phyloP scores from a whole-genome alignment of 1,284 basidiomycete genomes.

The Pseudozyma hubeiensis region DNA sequence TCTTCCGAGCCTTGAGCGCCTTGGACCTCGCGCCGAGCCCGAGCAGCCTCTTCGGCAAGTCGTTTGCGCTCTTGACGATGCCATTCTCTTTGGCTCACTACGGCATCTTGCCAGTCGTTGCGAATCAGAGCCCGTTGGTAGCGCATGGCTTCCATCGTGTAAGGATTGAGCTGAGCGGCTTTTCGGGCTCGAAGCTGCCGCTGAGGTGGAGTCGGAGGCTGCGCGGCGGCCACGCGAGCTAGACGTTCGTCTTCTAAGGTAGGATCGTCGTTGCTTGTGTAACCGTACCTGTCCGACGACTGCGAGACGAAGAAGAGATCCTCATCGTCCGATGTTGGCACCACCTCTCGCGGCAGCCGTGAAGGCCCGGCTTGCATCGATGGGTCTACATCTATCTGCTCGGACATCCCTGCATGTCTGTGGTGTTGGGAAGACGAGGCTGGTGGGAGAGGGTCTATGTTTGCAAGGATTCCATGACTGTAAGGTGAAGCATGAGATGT shows the following conservation, averaged over 20 bases:
- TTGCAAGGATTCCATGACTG: background rate
- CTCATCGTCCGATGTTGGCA: constrained; percentile 42
- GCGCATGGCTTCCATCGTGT: constrained; percentile 66
- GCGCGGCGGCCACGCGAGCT: constrained; percentile 35
- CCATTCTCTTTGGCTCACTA: constrained; percentile 65
- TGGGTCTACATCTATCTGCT: background rate
- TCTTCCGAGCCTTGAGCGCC: constrained; percentile 22
- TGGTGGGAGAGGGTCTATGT: background rate
- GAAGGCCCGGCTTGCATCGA: constrained; percentile 4
- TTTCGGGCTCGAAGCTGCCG: constrained; percentile 66
- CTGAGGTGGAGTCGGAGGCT: constrained; percentile 43
- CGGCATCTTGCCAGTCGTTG: constrained; percentile 70
- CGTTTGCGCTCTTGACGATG: constrained; percentile 47
- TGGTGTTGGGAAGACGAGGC: background rate
- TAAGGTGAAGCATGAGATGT: background rate
- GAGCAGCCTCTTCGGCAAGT: constrained; percentile 37
- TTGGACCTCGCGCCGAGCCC: constrained; percentile 19
- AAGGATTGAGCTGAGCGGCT: constrained; percentile 69
- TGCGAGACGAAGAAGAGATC: constrained; percentile 40
- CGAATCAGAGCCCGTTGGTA: constrained; percentile 67
- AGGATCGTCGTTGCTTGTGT: background rate
- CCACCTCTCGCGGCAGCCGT: constrained; percentile 11
- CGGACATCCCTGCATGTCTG: constrained; percentile 31
- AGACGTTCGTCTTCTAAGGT: constrained; percentile 21
- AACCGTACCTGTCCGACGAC: constrained; percentile 13